Percentiles rank a stretch among this genome's conserved stretches.
Evolutionary conservation across 441 rosid species (phyloP).

Genomic region (Manihot esculenta): DNA sequence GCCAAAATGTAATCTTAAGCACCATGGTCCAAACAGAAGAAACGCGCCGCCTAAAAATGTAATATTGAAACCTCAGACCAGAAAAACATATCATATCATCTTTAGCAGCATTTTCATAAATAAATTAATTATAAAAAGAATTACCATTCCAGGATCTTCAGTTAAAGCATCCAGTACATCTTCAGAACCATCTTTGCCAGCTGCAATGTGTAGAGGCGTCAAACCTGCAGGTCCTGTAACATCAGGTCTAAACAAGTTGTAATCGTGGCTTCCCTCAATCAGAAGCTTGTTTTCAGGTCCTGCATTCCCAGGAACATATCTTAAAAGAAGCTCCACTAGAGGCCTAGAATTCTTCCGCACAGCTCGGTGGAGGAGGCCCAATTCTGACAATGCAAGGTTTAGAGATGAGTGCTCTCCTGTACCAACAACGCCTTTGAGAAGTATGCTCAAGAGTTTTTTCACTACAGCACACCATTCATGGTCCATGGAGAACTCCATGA

Average conservation of each 20-base stretch:
- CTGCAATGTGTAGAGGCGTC: constrained; percentile 98
- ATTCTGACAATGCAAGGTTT: constrained; percentile 51
- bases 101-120: constrained; percentile 12
- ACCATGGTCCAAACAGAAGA: background rate
- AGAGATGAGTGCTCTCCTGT: constrained; percentile 50
- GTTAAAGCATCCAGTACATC: constrained; percentile 74
- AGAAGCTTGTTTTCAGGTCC: constrained; percentile 26
- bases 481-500: constrained; percentile 87
- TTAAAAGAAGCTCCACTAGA: constrained; percentile 72
- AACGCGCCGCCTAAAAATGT: background rate
- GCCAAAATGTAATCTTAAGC: background rate
- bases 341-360: constrained; percentile 79
- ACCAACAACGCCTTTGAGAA: constrained; percentile 58
- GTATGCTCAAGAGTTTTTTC: constrained; percentile 63
- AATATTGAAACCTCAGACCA: background rate
- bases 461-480: constrained; percentile 92
- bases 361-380: constrained; percentile 85
- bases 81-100: background rate
- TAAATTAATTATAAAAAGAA: constrained; percentile 13
- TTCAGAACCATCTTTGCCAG: constrained; percentile 95
- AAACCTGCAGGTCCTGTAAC: constrained; percentile 76
- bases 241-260: constrained; percentile 73
- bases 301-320: constrained; percentile 49
- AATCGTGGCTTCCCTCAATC: constrained; percentile 25
- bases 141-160: constrained; percentile 83